Conservation (phyloP, 1,284 basidiomycete species). For the Testicularia cyperi region DNA sequence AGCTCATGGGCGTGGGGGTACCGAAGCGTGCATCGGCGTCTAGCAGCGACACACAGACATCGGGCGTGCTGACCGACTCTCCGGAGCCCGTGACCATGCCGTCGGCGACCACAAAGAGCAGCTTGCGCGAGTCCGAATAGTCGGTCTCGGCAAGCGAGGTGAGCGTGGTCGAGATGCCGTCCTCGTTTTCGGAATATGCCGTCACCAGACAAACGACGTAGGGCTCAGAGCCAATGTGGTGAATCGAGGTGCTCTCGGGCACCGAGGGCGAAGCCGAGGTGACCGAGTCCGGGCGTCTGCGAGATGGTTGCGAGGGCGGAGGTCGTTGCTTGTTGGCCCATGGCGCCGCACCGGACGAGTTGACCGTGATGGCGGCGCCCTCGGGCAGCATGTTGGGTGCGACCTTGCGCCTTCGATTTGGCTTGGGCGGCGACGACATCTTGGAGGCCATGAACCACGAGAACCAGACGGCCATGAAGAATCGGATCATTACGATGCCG, state of each 20-base stretch:
- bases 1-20: slow-evolving; percentile 93
- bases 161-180: slow-evolving; percentile 84
- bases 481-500: slow-evolving; percentile 83
- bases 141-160: slow-evolving; percentile 87
- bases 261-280: slow-evolving; percentile 17
- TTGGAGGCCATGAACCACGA: slow-evolving; percentile 91
- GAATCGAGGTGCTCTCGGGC: slow-evolving; percentile 31
- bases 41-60: slow-evolving; percentile 87
- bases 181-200: slow-evolving; percentile 95
- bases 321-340: slow-evolving; percentile 66
- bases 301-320: slow-evolving; percentile 29
- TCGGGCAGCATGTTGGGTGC: slow-evolving; percentile 62
- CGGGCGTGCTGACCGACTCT: slow-evolving; percentile 90
- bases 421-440: slow-evolving; percentile 60
- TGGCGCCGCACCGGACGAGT: slow-evolving; percentile 86
- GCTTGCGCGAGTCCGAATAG: slow-evolving; percentile 87
- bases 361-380: slow-evolving; percentile 84
- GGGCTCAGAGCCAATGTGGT: slow-evolving; percentile 67
- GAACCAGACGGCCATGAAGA: slow-evolving; percentile 94
- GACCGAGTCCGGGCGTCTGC: slow-evolving; percentile 23
- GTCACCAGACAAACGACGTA: slow-evolving; percentile 94
- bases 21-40: slow-evolving; percentile 94
- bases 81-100: slow-evolving; percentile 98
- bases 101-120: slow-evolving; percentile 92
- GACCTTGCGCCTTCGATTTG: slow-evolving; percentile 65